Conservation (phyloP, 345 rosid species). For the Mercurialis annua region DNA sequence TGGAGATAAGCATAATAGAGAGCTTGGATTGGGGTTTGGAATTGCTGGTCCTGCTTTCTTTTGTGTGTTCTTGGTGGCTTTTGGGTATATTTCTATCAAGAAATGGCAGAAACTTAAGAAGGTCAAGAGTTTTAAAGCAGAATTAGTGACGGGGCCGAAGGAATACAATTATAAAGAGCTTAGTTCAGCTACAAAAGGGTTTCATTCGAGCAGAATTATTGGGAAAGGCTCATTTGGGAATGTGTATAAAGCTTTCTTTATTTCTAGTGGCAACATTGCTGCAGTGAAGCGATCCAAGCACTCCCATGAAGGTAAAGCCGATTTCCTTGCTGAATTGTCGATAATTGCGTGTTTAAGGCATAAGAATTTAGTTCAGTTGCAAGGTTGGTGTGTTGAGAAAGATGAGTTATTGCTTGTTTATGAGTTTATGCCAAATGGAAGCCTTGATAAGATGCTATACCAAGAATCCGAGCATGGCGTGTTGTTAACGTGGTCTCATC, state of each 20-base stretch:
- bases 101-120: conserved; percentile 51
- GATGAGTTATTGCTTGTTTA: conserved; percentile 83
- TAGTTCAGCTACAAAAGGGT: conserved; percentile 69
- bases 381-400: conserved; percentile 93
- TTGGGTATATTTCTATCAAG: conserved; percentile 60
- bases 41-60: conserved; percentile 77
- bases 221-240: conserved; percentile 89
- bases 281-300: conserved; percentile 90
- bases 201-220: conserved; percentile 74
- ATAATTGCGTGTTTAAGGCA: conserved; percentile 89
- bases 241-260: conserved; percentile 72
- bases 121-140: conserved; percentile 59
- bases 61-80: conserved; percentile 50
- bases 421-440: conserved; percentile 91
- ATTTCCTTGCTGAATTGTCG: conserved; percentile 78
- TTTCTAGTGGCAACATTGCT: conserved; percentile 48
- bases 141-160: conserved; percentile 62
- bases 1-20: conserved; percentile 31
- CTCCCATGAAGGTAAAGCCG: conserved; percentile 75
- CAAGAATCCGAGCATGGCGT: conserved; percentile 46
- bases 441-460: conserved; percentile 77
- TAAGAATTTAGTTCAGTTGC: conserved; percentile 83
- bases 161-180: conserved; percentile 77
- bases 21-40: conserved; percentile 67
- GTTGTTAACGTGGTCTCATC: conserved; percentile 56